A percentile compares a stretch with the other conserved stretches of the same genome.
Conservation (phyloP, 371 early-diverging fungal species). For the Nematocida ironsii region DNA sequence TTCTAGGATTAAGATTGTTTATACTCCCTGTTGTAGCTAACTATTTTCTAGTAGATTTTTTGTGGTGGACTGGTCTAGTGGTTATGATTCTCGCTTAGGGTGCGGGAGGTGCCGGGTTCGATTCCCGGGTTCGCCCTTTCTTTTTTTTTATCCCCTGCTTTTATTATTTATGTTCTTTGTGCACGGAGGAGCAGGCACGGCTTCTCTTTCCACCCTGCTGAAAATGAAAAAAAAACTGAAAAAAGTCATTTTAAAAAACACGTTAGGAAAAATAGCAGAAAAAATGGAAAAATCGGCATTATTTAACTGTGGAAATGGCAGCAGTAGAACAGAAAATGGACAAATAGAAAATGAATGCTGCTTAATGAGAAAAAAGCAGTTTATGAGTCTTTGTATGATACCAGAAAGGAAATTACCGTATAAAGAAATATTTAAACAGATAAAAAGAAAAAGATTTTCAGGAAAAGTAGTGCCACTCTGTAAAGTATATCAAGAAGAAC, state of each 20-base stretch:
- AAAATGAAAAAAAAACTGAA: slow-evolving; percentile 18
- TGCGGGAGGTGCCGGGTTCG: slow-evolving; percentile 71
- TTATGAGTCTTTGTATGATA: slow-evolving; percentile 24
- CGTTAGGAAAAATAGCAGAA: background rate
- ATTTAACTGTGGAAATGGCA: slow-evolving; percentile 40
- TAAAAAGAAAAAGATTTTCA: background rate
- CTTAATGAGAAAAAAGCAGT: background rate
- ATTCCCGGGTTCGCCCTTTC: slow-evolving; percentile 70
- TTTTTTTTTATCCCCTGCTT: slow-evolving; percentile 40
- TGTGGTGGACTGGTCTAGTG: slow-evolving; percentile 69
- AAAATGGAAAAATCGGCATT: background rate
- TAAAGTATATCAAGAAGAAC: background rate
- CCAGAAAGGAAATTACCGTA: background rate
- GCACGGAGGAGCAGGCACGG: slow-evolving; percentile 36
- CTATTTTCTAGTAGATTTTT: too few species aligned
- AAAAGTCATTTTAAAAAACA: background rate
- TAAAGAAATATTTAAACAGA: background rate
- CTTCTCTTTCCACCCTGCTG: background rate
- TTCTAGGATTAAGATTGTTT: too few species aligned
- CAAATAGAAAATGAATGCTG: slow-evolving; percentile 35
- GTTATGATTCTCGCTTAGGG: slow-evolving; percentile 71
- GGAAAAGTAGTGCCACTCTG: background rate
- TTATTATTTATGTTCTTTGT: background rate
- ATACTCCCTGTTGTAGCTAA: too few species aligned
- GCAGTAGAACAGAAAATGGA: slow-evolving; percentile 3